phyloP scores from a whole-genome alignment of 75 land plant genomes.

The Adiantum capillusveneris region DNA sequence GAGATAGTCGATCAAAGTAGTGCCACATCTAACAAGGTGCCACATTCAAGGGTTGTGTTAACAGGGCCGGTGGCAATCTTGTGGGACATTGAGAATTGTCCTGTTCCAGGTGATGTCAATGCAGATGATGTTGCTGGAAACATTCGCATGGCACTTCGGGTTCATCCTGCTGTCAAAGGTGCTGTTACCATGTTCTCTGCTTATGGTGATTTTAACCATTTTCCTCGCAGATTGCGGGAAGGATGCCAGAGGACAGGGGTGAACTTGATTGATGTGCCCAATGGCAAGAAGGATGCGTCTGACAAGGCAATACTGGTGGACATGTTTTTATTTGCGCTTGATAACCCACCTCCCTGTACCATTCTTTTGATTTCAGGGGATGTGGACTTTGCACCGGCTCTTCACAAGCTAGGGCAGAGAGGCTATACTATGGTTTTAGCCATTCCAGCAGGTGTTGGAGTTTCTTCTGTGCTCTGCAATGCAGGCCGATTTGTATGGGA shows the following conservation, averaged over 20 bases:
- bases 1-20: background rate
- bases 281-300: conserved; percentile 95
- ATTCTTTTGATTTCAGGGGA: conserved; percentile 89
- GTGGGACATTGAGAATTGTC: conserved; percentile 96
- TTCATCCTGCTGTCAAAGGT: conserved; percentile 67
- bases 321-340: conserved; percentile 96
- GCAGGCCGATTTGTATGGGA: conserved; percentile 92
- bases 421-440: conserved; percentile 83
- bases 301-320: conserved; percentile 96
- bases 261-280: conserved; percentile 94
- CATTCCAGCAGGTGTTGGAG: conserved; percentile 68
- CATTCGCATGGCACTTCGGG: conserved; percentile 69
- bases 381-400: conserved; percentile 93
- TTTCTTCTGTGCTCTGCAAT: conserved; percentile 69
- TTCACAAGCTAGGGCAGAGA: conserved; percentile 89
- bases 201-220: conserved; percentile 92
- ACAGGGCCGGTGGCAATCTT: conserved; percentile 65
- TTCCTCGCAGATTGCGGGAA: conserved; percentile 80
- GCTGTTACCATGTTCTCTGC: conserved; percentile 84
- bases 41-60: background rate
- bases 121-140: conserved; percentile 91
- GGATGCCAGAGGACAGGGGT: conserved; percentile 98
- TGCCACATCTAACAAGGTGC: background rate
- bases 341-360: conserved; percentile 88
- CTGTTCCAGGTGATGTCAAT: conserved; percentile 71